Evolutionary conservation across 1,139 yeast species (phyloP), one percentile per base, ranked within the genome.

Genomic region (Hemisphaericaspora subhashii): DNA sequence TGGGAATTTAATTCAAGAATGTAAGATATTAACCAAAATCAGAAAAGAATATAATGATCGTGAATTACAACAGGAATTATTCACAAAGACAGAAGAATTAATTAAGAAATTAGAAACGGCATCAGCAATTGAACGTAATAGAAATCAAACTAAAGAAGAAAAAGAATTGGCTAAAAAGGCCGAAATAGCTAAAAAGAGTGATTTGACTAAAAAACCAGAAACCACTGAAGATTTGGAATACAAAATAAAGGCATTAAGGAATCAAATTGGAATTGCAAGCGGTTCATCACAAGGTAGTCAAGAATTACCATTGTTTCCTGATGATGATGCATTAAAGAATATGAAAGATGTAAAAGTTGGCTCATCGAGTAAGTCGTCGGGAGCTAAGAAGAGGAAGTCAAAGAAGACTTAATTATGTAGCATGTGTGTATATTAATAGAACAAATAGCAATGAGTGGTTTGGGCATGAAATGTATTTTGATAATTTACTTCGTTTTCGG

Each of bases 1-100:
- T 5, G 95, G 89, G 1, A 69, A 77, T 40, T 75, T 83, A 52
- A 67, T 88, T 37, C 82, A 85, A 33, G 92, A 90, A 53, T 86
- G 96, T 60, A 64, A 71, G 15, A 62, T 83, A 9, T 70, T 83
- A 23, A 61, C 55, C 8, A 83, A 83, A 11, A 74, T 82, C 0
- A 72, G 95, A 46, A 58, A 64, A 36, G 97, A 89, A 55, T 73
- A 81, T 41, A 52, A 58, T 6, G 88, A 88, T 56, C 73, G 58
- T 18, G 80, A 72, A 30, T 60, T 87, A 41, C 95, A 86, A 52
- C 69, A 73, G 46, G 48, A 66, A 39, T 56, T 90, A n/a, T 88
- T 68, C 53, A 83, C 80, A 13, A 65, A 67, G 36, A 86, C 96
- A 0, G 83, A 70, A 37, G 64, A 67, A 42, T 56, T 74, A 30